Percentiles rank a stretch among this genome's conserved stretches.
Conservation (phyloP, 192 early-diverging fungal species). For the Spinellus fusiger region DNA sequence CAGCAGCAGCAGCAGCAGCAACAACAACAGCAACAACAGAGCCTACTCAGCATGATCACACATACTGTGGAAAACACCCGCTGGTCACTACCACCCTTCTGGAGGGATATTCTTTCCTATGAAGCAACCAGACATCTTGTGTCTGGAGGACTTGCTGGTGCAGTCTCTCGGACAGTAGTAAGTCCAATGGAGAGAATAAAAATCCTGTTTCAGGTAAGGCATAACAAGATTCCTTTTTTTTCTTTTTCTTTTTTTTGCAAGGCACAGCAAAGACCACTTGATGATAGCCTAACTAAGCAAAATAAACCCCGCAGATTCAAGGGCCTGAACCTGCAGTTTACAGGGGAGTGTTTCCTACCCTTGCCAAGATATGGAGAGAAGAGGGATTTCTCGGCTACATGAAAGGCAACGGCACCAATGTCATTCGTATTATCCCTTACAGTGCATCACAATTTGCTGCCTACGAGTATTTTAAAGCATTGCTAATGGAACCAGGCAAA, state of each 20-base stretch:
- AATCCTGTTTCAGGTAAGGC: constrained; percentile 73
- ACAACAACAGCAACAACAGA: constrained; percentile 14
- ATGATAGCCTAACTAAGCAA: neutral
- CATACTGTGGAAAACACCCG: constrained; percentile 4
- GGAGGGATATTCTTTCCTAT: constrained; percentile 30
- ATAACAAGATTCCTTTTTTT: neutral
- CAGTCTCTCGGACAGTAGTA: constrained; percentile 72
- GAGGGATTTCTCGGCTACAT: constrained; percentile 69
- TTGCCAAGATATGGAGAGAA: constrained; percentile 72
- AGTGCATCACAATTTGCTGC: constrained; percentile 79
- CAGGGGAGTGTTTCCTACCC: constrained; percentile 63
- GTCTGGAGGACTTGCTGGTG: constrained; percentile 73
- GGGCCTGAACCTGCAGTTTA: constrained; percentile 57
- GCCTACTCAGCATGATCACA: constrained; percentile 12
- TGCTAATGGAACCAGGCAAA: constrained; percentile 63
- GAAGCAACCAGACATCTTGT: constrained; percentile 70
- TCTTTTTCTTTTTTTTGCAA: neutral
- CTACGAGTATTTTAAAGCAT: constrained; percentile 70
- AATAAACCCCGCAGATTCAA: constrained; percentile 36
- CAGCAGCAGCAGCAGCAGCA: too few relatives aligned
- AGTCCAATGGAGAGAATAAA: constrained; percentile 82
- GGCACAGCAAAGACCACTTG: constrained; percentile 10
- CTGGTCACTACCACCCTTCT: constrained; percentile 1
- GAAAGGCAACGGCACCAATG: constrained; percentile 81
- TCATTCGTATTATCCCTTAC: constrained; percentile 77